A percentile compares a stretch with the other conserved stretches of the same genome.
phyloP scores from a whole-genome alignment of 768 basidiomycete species.

The Vishniacozyma victoriae region DNA sequence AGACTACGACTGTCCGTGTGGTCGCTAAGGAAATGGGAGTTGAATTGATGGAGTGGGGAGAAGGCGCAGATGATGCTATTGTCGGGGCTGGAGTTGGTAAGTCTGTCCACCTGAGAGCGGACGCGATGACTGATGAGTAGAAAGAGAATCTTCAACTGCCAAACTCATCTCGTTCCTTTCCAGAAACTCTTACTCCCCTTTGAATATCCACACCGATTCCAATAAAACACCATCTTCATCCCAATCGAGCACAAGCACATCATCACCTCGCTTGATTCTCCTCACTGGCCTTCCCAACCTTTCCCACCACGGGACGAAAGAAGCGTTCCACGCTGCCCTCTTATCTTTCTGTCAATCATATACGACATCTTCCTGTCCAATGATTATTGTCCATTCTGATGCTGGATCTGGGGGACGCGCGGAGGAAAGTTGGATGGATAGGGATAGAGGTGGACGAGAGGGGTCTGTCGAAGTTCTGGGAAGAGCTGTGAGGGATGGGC shows the following conservation, averaged over 20 bases:
- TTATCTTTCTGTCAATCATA: conserved; percentile 53
- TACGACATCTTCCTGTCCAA: conserved; percentile 51
- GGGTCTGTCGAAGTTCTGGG: conserved; percentile 62
- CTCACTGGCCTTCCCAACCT: conserved; percentile 90
- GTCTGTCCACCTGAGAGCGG: conserved; percentile 5
- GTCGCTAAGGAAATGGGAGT: conserved; percentile 68
- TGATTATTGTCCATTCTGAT: conserved; percentile 79
- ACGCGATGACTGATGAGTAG: conserved; percentile 21
- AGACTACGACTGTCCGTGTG: conserved; percentile 76
- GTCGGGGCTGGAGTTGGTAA: conserved; percentile 44
- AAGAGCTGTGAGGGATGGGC: conserved; percentile 60
- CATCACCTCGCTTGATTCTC: conserved; percentile 60
- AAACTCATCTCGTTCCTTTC: conserved; percentile 73
- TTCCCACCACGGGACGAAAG: conserved; percentile 62
- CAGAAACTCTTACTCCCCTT: conserved; percentile 47
- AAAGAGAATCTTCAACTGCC: conserved; percentile 49
- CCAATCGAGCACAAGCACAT: conserved; percentile 10
- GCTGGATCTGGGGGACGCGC: conserved; percentile 69
- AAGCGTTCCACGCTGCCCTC: conserved; percentile 66
- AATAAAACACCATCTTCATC: too few relatives aligned
- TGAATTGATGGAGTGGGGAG: conserved; percentile 81
- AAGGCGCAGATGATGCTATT: conserved; percentile 56
- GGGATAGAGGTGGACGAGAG: conserved; percentile 51
- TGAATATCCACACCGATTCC: too few relatives aligned
- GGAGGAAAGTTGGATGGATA: conserved; percentile 52